Evolutionary conservation across 768 basidiomycete genomes (phyloP).

Genomic region (Amanita pallidorosea): DNA sequence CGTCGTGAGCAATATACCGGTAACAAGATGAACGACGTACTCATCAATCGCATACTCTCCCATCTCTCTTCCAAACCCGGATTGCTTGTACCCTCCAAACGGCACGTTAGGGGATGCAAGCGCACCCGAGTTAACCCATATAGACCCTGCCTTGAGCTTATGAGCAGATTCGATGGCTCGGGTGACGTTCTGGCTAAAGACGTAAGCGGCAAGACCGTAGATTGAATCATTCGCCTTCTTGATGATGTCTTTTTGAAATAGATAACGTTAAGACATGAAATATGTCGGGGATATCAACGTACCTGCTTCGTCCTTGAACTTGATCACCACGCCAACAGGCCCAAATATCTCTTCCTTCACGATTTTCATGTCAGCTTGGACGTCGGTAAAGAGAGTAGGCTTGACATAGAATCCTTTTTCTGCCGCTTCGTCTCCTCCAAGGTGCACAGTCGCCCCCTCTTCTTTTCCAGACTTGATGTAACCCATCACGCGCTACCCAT

Average conservation of each 20-base stretch:
- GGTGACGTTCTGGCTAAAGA: conserved; percentile 75
- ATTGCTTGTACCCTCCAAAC: conserved; percentile 69
- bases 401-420: conserved; percentile 59
- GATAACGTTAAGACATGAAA: conserved; percentile 3
- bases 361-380: conserved; percentile 57
- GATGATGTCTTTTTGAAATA: neutral
- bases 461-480: conserved; percentile 68
- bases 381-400: conserved; percentile 63
- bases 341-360: conserved; percentile 67
- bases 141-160: conserved; percentile 72
- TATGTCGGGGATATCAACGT: neutral
- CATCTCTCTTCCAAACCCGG: conserved; percentile 59
- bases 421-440: conserved; percentile 51
- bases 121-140: conserved; percentile 35
- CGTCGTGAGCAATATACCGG: neutral
- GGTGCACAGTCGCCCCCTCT: conserved; percentile 52
- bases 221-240: conserved; percentile 51
- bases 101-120: conserved; percentile 39
- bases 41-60: conserved; percentile 52
- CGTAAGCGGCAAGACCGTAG: conserved; percentile 76
- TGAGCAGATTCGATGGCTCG: conserved; percentile 67
- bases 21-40: conserved; percentile 20
- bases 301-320: conserved; percentile 51
- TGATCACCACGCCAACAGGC: conserved; percentile 61
- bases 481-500: conserved; percentile 46